phyloP scores from a whole-genome alignment of 2,329 filamentous ascomycete species.

The Neophaeococcomyces aloes region DNA sequence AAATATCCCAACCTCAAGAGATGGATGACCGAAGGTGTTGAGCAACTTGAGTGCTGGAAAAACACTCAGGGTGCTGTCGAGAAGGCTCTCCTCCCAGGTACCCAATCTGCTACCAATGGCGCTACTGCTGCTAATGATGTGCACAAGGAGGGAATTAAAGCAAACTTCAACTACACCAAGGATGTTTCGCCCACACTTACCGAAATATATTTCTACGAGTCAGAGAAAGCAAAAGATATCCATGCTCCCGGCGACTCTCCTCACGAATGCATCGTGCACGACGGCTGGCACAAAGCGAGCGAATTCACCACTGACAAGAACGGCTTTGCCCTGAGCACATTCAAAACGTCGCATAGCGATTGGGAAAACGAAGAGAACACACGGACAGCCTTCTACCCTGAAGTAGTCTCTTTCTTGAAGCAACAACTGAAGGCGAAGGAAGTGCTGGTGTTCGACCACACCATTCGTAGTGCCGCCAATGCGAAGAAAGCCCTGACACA shows the following conservation, averaged over 20 bases:
- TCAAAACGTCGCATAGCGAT: slow-evolving; percentile 32
- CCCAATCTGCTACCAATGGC: not conserved
- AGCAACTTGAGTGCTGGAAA: slow-evolving; percentile 31
- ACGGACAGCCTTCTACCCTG: slow-evolving; percentile 34
- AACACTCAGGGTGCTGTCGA: slow-evolving; percentile 32
- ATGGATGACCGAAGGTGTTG: slow-evolving; percentile 30
- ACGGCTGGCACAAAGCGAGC: slow-evolving; percentile 34
- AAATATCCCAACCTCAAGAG: slow-evolving; percentile 29
- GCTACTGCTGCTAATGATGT: slow-evolving; percentile 12
- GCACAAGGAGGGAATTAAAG: slow-evolving; percentile 26
- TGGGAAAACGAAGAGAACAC: slow-evolving; percentile 33
- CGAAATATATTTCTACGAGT: slow-evolving; percentile 33
- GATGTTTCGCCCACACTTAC: slow-evolving; percentile 29
- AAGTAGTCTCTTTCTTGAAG: slow-evolving; percentile 39
- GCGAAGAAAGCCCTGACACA: slow-evolving; percentile 16
- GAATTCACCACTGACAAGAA: slow-evolving; percentile 38
- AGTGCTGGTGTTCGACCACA: slow-evolving; percentile 42
- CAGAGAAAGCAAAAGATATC: slow-evolving; percentile 28
- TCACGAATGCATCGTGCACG: slow-evolving; percentile 30
- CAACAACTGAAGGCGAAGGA: slow-evolving; percentile 34
- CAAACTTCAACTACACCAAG: slow-evolving; percentile 39
- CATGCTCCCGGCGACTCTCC: slow-evolving; percentile 33
- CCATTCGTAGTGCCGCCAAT: slow-evolving; percentile 32
- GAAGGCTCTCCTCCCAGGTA: slow-evolving; percentile 27
- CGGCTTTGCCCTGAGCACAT: slow-evolving; percentile 37